A percentile compares a stretch with the other conserved stretches of the same genome.
These are phyloP conservation scores for Phytopythium helicoides DNA, from an alignment of 352 stramenopile species.

Conservation along the genomic window DNA sequence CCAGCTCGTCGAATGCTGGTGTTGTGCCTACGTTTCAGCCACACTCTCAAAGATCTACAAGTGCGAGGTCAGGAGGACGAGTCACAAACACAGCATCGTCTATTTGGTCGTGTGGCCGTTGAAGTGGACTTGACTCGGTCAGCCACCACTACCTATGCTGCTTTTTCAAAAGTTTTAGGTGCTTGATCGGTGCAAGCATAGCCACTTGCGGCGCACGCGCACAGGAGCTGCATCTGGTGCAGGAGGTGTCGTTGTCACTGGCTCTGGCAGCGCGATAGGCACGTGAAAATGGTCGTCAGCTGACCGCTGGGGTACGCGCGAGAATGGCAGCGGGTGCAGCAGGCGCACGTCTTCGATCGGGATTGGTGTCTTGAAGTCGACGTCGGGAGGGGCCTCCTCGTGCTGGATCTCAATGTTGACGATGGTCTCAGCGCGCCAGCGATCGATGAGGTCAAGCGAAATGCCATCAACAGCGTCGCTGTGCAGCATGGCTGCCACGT, in stretches of 20 bases:
- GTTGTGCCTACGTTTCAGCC: too few species aligned
- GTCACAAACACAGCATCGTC: too few species aligned
- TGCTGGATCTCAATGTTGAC: conserved; percentile 79
- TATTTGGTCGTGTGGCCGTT: too few species aligned
- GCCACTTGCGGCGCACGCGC: conserved; percentile 35
- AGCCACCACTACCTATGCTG: too few species aligned
- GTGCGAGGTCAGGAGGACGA: too few species aligned
- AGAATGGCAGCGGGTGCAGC: conserved; percentile 64
- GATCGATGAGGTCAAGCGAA: conserved; percentile 68
- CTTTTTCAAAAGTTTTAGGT: too few species aligned
- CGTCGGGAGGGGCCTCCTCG: conserved; percentile 25
- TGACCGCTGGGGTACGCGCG: conserved; percentile 59
- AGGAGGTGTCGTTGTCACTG: too few species aligned
- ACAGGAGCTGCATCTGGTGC: not conserved
- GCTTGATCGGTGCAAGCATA: conserved; percentile 24
- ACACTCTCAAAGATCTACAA: too few species aligned
- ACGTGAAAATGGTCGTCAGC: conserved; percentile 47
- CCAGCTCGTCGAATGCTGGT: too few species aligned
- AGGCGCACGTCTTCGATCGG: conserved; percentile 55
- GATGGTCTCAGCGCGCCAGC: conserved; percentile 64
- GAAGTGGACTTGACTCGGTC: too few species aligned
- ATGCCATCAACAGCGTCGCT: conserved; percentile 33
- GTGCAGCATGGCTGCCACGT: conserved; percentile 77
- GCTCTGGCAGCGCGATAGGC: conserved; percentile 34
- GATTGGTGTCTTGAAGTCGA: conserved; percentile 21